Conservation (phyloP, 1,284 basidiomycete genomes). For the Trametes sp. region DNA sequence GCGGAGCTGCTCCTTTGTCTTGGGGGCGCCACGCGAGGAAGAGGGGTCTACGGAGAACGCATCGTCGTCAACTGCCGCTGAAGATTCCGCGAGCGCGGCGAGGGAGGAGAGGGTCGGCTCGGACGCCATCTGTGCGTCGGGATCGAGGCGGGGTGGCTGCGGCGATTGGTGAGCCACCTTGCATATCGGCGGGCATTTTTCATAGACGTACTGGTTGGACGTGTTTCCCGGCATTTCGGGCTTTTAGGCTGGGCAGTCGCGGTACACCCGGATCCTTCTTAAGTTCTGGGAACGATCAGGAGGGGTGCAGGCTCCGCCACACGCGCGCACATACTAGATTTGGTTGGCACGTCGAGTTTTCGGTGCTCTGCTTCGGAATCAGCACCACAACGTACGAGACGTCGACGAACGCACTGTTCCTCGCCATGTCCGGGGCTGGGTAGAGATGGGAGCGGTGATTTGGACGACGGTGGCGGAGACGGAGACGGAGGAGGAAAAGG, state of each 20-base stretch:
- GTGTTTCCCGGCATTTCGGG: conserved; percentile 62
- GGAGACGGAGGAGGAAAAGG: not conserved
- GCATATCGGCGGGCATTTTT: not conserved
- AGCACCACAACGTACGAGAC: conserved; percentile 3
- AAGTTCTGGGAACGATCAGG: conserved; percentile 55
- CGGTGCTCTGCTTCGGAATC: conserved; percentile 45
- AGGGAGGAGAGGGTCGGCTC: conserved; percentile 74
- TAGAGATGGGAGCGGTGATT: not conserved
- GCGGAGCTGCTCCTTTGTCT: conserved; percentile 72
- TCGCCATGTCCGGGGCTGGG: conserved; percentile 51
- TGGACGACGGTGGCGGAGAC: too few species aligned
- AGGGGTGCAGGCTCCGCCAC: not conserved
- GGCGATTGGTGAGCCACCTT: conserved; percentile 4
- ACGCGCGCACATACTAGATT: conserved; percentile 54
- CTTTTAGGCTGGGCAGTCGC: conserved; percentile 73
- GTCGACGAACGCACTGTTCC: conserved; percentile 60
- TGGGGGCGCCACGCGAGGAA: conserved; percentile 42
- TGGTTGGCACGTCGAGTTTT: conserved; percentile 57
- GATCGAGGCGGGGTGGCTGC: conserved; percentile 45
- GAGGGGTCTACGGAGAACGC: conserved; percentile 36
- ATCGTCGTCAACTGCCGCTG: conserved; percentile 36
- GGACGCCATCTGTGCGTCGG: conserved; percentile 74
- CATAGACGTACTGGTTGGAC: conserved; percentile 45
- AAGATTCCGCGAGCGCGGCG: conserved; percentile 51
- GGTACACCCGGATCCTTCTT: conserved; percentile 88